phyloP scores from a whole-genome alignment of 225 moss, liverwort and hornwort genomes.

The Polytrichum formosum region DNA sequence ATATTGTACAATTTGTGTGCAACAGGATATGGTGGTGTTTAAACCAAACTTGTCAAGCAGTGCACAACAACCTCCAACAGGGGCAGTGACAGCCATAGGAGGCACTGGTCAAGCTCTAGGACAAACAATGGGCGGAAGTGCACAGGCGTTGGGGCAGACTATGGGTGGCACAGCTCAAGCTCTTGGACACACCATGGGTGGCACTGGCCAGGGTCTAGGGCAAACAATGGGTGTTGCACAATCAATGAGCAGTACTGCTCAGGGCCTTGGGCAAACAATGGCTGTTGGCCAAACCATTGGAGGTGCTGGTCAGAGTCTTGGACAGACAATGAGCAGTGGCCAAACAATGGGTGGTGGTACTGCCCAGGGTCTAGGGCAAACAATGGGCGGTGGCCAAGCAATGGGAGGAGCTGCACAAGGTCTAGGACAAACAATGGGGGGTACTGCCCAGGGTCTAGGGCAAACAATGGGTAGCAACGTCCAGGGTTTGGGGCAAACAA shows the following conservation, averaged over 20 bases:
- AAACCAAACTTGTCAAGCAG: conserved; percentile 69
- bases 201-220: conserved; percentile 39
- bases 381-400: conserved; percentile 2
- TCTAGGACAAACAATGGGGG: conserved; percentile 1
- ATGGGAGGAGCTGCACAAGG: no score
- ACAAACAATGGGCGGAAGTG: conserved; percentile 21
- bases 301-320: no score
- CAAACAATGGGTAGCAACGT: neutral
- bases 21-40: conserved; percentile 92
- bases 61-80: conserved; percentile 57
- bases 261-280: conserved; percentile 16
- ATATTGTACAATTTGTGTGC: neutral
- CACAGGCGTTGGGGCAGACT: conserved; percentile 41
- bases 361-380: no score
- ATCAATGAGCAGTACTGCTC: neutral
- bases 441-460: neutral
- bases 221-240: conserved; percentile 36
- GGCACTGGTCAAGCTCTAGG: conserved; percentile 15
- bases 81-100: conserved; percentile 39
- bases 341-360: conserved; percentile 4
- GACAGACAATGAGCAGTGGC: neutral
- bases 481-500: neutral
- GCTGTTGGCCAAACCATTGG: neutral
- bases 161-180: conserved; percentile 38
- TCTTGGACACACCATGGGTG: conserved; percentile 41